Base-by-base conservation (phyloP, 805 yeast species). In the Pichia exigua region DNA sequence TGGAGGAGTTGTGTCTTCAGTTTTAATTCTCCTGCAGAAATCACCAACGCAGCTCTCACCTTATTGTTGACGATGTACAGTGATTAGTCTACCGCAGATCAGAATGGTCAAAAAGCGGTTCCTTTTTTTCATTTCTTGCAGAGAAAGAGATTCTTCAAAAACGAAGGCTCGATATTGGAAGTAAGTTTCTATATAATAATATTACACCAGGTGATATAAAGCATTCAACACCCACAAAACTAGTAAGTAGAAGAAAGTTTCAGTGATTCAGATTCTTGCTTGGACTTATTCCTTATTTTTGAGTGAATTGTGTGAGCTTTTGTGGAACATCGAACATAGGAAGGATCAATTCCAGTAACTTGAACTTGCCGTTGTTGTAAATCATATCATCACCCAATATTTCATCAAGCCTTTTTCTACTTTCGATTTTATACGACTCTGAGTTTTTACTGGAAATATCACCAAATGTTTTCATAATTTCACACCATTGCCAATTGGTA, bases 381-480 rank as follows among this genome's bases (percentile, higher is more conserved):
- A 71, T 62, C 30, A 66, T 67, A 32, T 70, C 58, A 45, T 70
- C 63, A 9, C 61, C 50, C 39, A 77, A 59, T 30, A 74, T 61
- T 1, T 57, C 57, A 27, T 59, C 56, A 52, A 80, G 58, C 51
- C 72, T 71, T 57, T 69, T 61, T 28, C 68, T 65, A 9, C 71
- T 71, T 17, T 63, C 53, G 27, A 82, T 68, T 28, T 57, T 61
- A 26, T 59, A 57, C 30, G 71, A 67, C 42, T 60, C 62, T 45
- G 70, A 55, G 48, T 61, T 62, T 52, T 67, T 62, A 11, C 68
- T 65, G 2, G 49, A 42, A 17, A 65, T 60, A 57, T 75, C 89
- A n/a, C 90, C 91, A 61, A 91, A 85, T 21, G 79, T 76, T 54
- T 75, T 72, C 57, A 87, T 73, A 48, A 87, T 68, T 52, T 79